A percentile compares a stretch with the other conserved stretches of the same genome.
Conservation (phyloP, 1,284 basidiomycete species). For the Leccinum pachyderme region DNA sequence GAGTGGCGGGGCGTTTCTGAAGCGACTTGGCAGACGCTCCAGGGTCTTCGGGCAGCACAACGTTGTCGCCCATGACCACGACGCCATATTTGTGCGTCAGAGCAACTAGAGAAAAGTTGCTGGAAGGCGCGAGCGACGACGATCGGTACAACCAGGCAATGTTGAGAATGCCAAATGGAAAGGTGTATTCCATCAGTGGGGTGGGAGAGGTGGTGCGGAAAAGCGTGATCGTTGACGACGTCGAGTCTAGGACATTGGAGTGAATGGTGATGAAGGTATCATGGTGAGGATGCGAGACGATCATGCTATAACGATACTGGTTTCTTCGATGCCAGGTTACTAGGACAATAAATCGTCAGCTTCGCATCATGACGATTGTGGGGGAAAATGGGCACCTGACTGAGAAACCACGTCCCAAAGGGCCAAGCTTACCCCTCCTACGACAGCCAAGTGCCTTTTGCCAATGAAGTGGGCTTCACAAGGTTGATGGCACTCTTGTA, state of each 20-base stretch:
- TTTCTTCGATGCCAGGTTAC: constrained; percentile 59
- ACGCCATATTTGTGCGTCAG: constrained; percentile 66
- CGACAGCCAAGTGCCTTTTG: constrained; percentile 55
- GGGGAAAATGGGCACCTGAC: constrained; percentile 49
- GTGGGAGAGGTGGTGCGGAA: constrained; percentile 47
- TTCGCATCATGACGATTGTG: constrained; percentile 1
- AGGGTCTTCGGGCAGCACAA: constrained; percentile 40
- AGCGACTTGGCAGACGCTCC: constrained; percentile 47
- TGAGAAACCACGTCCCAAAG: constrained; percentile 83
- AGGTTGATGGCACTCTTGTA: constrained; percentile 49
- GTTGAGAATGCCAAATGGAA: constrained; percentile 62
- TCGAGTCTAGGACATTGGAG: constrained; percentile 29
- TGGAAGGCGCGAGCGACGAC: constrained; percentile 26
- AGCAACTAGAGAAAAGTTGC: constrained; percentile 58
- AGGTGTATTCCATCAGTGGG: constrained; percentile 41
- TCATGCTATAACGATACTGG: constrained; percentile 37
- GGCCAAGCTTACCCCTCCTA: constrained; percentile 52
- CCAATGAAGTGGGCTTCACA: constrained; percentile 65
- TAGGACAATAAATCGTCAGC: constrained; percentile 28
- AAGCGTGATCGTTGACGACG: constrained; percentile 40
- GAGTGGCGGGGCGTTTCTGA: constrained; percentile 27
- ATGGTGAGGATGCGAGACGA: constrained; percentile 55
- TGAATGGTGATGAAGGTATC: constrained; percentile 61
- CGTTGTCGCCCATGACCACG: constrained; percentile 60
- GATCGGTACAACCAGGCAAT: constrained; percentile 45